Base-by-base conservation (phyloP, 495 filamentous ascomycete genomes). In the Trichoderma erinaceum region DNA sequence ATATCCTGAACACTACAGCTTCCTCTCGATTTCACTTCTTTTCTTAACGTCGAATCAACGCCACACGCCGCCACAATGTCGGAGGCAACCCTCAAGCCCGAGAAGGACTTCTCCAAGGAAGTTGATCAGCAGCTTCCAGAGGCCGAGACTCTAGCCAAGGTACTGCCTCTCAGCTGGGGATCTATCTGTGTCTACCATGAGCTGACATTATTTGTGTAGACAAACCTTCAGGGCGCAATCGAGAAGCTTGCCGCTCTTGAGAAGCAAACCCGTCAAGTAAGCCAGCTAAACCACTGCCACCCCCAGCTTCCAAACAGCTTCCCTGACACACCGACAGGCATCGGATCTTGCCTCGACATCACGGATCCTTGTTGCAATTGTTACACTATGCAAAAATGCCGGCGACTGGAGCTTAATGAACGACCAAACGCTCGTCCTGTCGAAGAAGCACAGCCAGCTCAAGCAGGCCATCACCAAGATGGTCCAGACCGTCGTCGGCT, bases 361-460 rank as follows among this genome's bases (percentile, higher is more conserved):
- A 64, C 88, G 93, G 73, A 81, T 96, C 67, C 83, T 99, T 68
- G 81, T 96, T 75, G 82, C 86, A 63, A 93, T 97, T 75, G 90
- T 97, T 79, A 96, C 92, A 72, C 87, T 98, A 80, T 93, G 92
- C 83, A 97, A 97, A 80, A 85, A 97, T 77, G 85, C 91, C 67
- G 89, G 88, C 69, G 92, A 98, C 73, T 99, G 95, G 95, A 85
- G 84, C 71, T 80, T 98, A 70, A 85, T 99, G 73, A 98, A 96
- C 75, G 95, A 99, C 80, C 94, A 99, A 79, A 92, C 97, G 68
- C 84, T 97, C 65, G 84, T 97, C 63, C 86, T 98, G 63, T 97
- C 94, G 70, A 98, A 97, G 88, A 99, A 99, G 83, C 95, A 99
- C 91, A 91, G 92, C 72, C 95, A 99, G 81, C 93, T 99, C 79